A percentile compares a stretch with the other conserved stretches of the same genome.
Evolutionary conservation across 1,139 yeast genomes (phyloP).

Genomic region (Yamadazyma dendronema): DNA sequence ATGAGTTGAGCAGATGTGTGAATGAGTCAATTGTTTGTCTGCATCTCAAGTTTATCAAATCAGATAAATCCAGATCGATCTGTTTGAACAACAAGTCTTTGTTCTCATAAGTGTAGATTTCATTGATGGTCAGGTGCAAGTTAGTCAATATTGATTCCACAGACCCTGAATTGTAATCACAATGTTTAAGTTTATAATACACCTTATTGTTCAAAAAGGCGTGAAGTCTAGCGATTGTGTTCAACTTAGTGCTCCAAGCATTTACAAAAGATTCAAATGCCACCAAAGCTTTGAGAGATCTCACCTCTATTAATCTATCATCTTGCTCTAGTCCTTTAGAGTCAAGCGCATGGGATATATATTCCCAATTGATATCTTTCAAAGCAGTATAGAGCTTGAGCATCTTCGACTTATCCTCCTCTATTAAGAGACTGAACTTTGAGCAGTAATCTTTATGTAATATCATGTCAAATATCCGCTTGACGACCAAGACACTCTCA

Average conservation of each 20-base stretch:
- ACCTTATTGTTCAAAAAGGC: conserved; percentile 16
- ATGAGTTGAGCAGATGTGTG: too few relatives aligned
- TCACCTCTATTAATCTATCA: conserved; percentile 34
- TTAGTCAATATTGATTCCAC: conserved; percentile 21
- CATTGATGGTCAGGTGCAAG: conserved; percentile 44
- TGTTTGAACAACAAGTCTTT: conserved; percentile 33
- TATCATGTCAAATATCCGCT: conserved; percentile 26
- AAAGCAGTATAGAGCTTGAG: conserved; percentile 24
- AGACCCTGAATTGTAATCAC: conserved; percentile 23
- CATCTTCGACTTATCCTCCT: conserved; percentile 34
- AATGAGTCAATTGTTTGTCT: conserved; percentile 1
- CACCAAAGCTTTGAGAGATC: conserved; percentile 37
- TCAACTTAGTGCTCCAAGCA: conserved; percentile 28
- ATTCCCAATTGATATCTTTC: conserved; percentile 51
- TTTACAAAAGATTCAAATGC: conserved; percentile 37
- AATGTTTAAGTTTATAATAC: conserved; percentile 24
- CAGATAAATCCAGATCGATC: conserved; percentile 40
- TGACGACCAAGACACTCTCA: conserved; percentile 38
- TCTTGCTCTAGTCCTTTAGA: conserved; percentile 19
- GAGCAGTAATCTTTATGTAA: conserved; percentile 26
- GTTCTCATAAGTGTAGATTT: conserved; percentile 42
- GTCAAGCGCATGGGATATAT: conserved; percentile 52
- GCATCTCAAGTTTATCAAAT: conserved; percentile 17
- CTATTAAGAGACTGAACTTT: conserved; percentile 43
- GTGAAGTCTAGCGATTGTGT: conserved; percentile 28